phyloP scores from a whole-genome alignment of 169 alveolate species.

The Cryptosporidium canis region DNA sequence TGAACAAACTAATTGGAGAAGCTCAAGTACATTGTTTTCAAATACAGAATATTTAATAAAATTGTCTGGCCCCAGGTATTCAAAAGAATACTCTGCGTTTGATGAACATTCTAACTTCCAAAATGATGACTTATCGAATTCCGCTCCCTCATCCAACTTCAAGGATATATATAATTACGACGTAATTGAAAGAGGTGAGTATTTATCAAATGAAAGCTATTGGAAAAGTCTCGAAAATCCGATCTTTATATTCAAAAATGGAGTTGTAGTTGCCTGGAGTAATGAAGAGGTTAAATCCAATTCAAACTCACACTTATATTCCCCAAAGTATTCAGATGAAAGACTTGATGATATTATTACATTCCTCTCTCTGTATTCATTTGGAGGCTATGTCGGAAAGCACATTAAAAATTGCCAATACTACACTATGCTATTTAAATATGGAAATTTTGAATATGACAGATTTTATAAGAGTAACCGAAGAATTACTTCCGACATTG shows the following conservation, averaged over 20 bases:
- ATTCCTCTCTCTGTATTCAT: slow-evolving; percentile 72
- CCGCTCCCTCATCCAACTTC: not conserved
- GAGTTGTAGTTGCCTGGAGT: slow-evolving; percentile 77
- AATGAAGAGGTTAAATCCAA: slow-evolving; percentile 46
- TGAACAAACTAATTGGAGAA: not conserved
- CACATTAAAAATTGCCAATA: slow-evolving; percentile 26
- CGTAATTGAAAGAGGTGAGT: slow-evolving; percentile 16
- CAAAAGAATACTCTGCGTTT: not conserved
- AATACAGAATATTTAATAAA: not conserved
- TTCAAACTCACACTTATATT: slow-evolving; percentile 29
- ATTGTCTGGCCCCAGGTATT: not conserved
- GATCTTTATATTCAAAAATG: slow-evolving; percentile 76
- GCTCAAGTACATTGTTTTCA: not conserved
- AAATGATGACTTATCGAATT: not conserved
- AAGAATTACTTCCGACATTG: slow-evolving; percentile 72
- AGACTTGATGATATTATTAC: slow-evolving; percentile 70
- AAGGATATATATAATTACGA: not conserved
- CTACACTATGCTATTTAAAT: slow-evolving; percentile 63
- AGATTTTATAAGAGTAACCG: slow-evolving; percentile 54
- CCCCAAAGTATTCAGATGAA: slow-evolving; percentile 72
- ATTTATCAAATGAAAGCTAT: not conserved
- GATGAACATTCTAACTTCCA: not conserved
- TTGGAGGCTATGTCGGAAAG: slow-evolving; percentile 46
- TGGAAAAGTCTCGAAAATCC: slow-evolving; percentile 70
- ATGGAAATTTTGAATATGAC: slow-evolving; percentile 58